Evolutionary conservation across 495 filamentous ascomycete species (phyloP).

Genomic region (Trichoderma asperelloides): DNA sequence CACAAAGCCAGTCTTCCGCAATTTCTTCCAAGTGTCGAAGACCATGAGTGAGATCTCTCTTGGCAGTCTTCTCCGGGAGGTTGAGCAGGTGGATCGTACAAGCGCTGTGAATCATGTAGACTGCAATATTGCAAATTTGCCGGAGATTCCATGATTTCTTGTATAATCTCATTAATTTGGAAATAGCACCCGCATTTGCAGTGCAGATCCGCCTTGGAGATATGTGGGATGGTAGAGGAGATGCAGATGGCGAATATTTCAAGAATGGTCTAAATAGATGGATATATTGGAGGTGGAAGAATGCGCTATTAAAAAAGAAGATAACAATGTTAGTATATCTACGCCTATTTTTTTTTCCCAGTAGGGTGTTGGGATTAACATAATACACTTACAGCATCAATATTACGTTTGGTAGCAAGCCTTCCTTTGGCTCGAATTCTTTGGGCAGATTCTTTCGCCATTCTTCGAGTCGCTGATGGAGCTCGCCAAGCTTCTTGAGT

Average conservation of each 20-base stretch:
- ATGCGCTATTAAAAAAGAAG: constrained; percentile 57
- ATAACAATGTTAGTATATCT: constrained; percentile 25
- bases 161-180: constrained; percentile 85
- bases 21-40: constrained; percentile 95
- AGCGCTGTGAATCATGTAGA: constrained; percentile 89
- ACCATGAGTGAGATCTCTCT: constrained; percentile 79
- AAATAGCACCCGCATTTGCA: constrained; percentile 78
- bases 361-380: not conserved
- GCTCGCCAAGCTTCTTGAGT: constrained; percentile 83
- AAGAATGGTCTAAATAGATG: constrained; percentile 96
- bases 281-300: constrained; percentile 92
- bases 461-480: constrained; percentile 82
- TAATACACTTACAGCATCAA: constrained; percentile 77
- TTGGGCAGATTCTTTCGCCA: constrained; percentile 82
- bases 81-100: constrained; percentile 94
- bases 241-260: constrained; percentile 71
- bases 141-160: constrained; percentile 83
- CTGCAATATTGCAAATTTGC: constrained; percentile 90
- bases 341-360: not conserved
- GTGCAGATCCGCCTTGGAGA: constrained; percentile 88
- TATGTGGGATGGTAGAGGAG: constrained; percentile 77
- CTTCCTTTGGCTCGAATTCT: constrained; percentile 84
- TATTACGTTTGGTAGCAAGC: constrained; percentile 76
- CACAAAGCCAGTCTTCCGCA: constrained; percentile 88
- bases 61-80: constrained; percentile 79